Base-by-base conservation (phyloP, 495 filamentous ascomycete genomes). In the Cercophora scortea region DNA sequence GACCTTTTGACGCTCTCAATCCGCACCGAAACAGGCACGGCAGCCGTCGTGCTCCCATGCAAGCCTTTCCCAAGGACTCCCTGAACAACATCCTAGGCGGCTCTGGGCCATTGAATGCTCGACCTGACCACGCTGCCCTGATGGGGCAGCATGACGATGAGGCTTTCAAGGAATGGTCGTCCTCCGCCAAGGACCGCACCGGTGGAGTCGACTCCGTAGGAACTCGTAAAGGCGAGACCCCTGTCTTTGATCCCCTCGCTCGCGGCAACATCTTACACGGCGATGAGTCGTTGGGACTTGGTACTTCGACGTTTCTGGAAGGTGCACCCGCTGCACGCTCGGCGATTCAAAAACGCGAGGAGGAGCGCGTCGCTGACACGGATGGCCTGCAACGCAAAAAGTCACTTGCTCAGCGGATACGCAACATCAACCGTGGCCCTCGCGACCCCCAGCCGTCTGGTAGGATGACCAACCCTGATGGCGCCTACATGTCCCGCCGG, bases 1-100 rank as follows among this genome's bases (percentile, higher is more conserved):
- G 94, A 19, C 94, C 94, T 8, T 99, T 96, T 60, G 94, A 99
- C 71, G 94, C 94, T 13, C 93, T 90, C 69, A 96, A 96, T 59
- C 92, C 94, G 6, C 86, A 93, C 66, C 87, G 94, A 53, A 99
- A 99, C 65, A 83, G 88, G 45, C 88, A 87, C 60, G 88, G 86
- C 47, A 79, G 85, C 55, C 80, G 84, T 51, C 83, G 87, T 32
- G 90, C 93, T 11, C 94, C 94, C 3, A 95, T 99, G 88, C 85
- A 96, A 64, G 94, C 94, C 6, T 99, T 97, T 70, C 90, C 94
- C 16, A 84, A 87, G 54, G 88, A 84, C 56, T 95, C 89, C 9
- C 77, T 84, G 51, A 99, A 99, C 72, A 97, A 96, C 72, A 82
- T 84, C 4, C 69, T 99, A 18, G 91, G 92, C 40, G 93, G 94